These are phyloP conservation scores for Arthrocladium fulminans DNA, from an alignment of 2,329 filamentous ascomycete genomes.

Conservation along the genomic window DNA sequence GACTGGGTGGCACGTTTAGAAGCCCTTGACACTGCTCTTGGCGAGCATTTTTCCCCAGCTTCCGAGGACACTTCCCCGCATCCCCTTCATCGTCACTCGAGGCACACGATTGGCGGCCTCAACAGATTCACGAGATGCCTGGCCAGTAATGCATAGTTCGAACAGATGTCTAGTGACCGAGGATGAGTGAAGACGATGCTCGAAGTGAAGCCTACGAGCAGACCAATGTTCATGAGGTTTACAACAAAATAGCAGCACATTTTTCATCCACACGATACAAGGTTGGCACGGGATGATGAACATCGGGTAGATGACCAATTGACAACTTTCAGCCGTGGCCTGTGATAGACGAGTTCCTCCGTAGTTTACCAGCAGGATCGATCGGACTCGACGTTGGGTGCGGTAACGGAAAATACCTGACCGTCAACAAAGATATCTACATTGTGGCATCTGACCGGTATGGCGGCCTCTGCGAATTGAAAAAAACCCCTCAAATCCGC, in stretches of 20 bases:
- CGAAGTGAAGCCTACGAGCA: conserved; percentile 57
- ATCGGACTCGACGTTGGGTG: conserved; percentile 88
- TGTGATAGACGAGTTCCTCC: conserved; percentile 71
- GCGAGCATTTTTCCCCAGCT: too few species aligned
- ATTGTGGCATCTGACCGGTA: conserved; percentile 81
- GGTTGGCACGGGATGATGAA: conserved; percentile 33
- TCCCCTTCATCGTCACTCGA: too few species aligned
- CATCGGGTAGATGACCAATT: neutral
- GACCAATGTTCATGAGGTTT: conserved; percentile 81
- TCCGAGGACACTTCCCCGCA: too few species aligned
- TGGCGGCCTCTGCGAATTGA: conserved; percentile 26
- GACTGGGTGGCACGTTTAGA: too few species aligned
- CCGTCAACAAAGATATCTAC: conserved; percentile 66
- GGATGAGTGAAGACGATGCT: conserved; percentile 6
- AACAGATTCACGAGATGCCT: neutral
- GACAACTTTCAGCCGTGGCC: conserved; percentile 64
- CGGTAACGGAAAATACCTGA: conserved; percentile 92
- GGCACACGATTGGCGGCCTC: too few species aligned
- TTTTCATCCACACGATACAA: conserved; percentile 52
- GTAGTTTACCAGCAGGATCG: conserved; percentile 55
- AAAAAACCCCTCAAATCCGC: conserved; percentile 31
- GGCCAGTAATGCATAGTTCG: neutral
- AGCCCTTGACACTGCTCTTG: too few species aligned
- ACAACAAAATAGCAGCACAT: conserved; percentile 50
- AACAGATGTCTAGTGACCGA: neutral